Evolutionary conservation across 345 rosid species (phyloP).

Genomic region (Cardiospermum halicacabum): DNA sequence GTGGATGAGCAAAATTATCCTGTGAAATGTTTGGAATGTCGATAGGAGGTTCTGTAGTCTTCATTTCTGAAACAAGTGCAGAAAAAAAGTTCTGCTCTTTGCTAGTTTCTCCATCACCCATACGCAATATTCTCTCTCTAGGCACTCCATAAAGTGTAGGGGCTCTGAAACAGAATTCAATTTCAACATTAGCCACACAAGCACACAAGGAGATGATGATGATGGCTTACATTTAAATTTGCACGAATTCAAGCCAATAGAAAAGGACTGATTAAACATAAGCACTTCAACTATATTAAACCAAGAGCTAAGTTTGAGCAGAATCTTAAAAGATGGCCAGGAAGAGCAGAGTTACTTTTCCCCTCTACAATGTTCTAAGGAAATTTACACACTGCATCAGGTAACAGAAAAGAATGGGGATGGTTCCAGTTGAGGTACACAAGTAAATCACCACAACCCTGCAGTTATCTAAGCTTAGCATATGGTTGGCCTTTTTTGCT

Average conservation of each 20-base stretch:
- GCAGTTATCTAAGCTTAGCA: not conserved
- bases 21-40: slow-evolving; percentile 27
- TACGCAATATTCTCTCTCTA: slow-evolving; percentile 48
- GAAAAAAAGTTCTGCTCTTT: slow-evolving; percentile 53
- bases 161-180: slow-evolving; percentile 42
- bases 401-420: not conserved
- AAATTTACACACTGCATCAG: not conserved
- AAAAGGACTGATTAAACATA: not conserved
- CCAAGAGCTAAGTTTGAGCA: not conserved
- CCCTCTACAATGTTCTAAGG: not conserved
- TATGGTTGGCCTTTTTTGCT: not conserved
- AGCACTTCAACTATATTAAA: not conserved
- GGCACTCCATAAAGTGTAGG: slow-evolving; percentile 89
- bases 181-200: not conserved
- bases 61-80: slow-evolving; percentile 37
- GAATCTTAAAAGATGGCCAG: not conserved
- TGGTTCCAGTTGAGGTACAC: not conserved
- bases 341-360: not conserved
- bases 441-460: not conserved
- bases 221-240: not conserved
- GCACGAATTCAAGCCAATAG: not conserved
- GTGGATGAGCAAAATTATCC: slow-evolving; percentile 34
- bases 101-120: slow-evolving; percentile 57
- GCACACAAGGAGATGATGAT: not conserved
- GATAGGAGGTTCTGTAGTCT: slow-evolving; percentile 37